Conservation (phyloP, 2,329 filamentous ascomycete species). For the Aspergillus puulaauensis region DNA sequence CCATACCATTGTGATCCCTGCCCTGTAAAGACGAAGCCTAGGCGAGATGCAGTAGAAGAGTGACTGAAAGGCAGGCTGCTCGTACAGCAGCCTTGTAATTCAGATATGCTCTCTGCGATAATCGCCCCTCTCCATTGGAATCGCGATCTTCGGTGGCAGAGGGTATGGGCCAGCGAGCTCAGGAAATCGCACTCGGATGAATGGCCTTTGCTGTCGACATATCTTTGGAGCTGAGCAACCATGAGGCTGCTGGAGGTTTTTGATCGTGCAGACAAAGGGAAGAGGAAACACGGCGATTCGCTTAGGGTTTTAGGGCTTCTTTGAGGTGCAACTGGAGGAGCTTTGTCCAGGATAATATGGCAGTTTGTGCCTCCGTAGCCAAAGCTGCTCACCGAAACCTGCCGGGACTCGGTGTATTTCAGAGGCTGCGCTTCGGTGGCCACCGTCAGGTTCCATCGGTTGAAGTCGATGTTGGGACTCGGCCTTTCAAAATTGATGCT, state of each 20-base stretch:
- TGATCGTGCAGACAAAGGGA: neutral
- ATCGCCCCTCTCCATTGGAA: no score
- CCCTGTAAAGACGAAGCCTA: neutral
- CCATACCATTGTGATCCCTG: neutral
- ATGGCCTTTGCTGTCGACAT: no score
- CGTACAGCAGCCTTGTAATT: neutral
- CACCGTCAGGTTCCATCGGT: neutral
- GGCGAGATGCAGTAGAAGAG: no score
- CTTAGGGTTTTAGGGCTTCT: no score
- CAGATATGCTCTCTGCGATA: neutral
- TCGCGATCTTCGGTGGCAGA: no score
- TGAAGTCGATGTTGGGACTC: slow-evolving; percentile 15
- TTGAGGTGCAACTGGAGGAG: neutral
- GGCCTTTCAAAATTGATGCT: slow-evolving; percentile 16
- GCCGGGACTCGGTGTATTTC: neutral
- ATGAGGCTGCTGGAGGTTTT: neutral
- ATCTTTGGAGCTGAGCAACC: neutral
- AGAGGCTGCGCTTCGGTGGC: neutral
- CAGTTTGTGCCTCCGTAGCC: slow-evolving; percentile 18
- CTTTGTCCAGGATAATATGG: slow-evolving; percentile 11
- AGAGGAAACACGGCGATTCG: neutral
- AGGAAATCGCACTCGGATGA: no score
- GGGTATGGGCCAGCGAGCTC: no score
- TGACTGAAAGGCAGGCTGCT: no score
- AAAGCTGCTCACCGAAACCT: slow-evolving; percentile 21